Evolutionary conservation across 83 land plant species (phyloP).

Genomic region (Diphasiastrum complanatum): DNA sequence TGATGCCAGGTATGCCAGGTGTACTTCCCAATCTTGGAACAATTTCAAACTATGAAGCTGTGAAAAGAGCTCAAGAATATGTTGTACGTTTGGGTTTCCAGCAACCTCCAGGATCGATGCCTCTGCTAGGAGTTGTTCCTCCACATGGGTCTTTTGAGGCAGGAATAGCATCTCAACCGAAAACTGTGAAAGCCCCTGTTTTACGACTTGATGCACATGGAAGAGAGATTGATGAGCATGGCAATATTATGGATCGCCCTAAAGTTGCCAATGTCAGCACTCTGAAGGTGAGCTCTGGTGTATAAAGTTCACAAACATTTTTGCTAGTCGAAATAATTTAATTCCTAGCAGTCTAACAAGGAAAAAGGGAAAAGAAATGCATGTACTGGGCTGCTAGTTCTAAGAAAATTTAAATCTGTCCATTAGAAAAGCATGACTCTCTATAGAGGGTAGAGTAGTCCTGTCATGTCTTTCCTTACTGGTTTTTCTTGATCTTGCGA

Average conservation of each 20-base stretch:
- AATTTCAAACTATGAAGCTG: conserved; percentile 22
- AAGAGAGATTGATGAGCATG: conserved; percentile 94
- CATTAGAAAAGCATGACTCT: no score
- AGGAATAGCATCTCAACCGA: conserved; percentile 39
- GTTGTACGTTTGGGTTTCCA: conserved; percentile 87
- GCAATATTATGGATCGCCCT: conserved; percentile 63
- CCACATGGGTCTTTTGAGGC: conserved; percentile 37
- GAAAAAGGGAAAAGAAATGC: no score
- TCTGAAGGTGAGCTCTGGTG: conserved; percentile 91
- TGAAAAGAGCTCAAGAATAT: conserved; percentile 66
- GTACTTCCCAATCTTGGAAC: conserved; percentile 22
- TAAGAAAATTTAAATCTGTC: no score
- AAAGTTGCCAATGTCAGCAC: conserved; percentile 80
- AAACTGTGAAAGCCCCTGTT: conserved; percentile 82
- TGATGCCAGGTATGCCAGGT: conserved; percentile 32
- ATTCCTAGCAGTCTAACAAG: no score
- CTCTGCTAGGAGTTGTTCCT: conserved; percentile 64
- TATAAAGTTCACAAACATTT: no score
- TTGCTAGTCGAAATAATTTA: no score
- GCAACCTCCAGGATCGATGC: conserved; percentile 74
- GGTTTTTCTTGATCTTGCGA: no score
- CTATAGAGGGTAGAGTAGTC: no score
- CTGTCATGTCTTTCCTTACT: no score
- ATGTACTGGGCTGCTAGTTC: no score
- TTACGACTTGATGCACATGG: conserved; percentile 90